Evolutionary conservation across 2,329 filamentous ascomycete genomes (phyloP).

Genomic region (Apiospora sp.): DNA sequence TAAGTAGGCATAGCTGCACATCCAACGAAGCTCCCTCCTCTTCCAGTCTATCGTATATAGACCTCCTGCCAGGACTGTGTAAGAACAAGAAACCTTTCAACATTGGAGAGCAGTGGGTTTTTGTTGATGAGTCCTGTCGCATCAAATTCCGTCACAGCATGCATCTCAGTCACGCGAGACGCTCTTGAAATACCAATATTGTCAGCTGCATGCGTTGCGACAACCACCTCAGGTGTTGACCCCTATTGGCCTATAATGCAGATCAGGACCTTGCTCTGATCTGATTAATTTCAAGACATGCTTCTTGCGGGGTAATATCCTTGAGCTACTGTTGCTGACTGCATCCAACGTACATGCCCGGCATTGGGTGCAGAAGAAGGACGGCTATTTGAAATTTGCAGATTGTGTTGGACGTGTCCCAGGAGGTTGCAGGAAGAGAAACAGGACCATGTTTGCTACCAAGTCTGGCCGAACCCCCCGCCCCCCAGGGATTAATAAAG

Average conservation of each 20-base stretch:
- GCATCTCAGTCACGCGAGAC: background rate
- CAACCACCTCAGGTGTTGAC: background rate
- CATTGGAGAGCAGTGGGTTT: background rate
- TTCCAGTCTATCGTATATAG: background rate
- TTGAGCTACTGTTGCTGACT: background rate
- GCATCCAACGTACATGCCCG: background rate
- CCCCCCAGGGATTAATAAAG: background rate
- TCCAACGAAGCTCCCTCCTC: background rate
- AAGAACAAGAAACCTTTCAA: background rate
- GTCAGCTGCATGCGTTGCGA: background rate
- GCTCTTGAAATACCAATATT: background rate
- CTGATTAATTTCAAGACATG: constrained; percentile 10
- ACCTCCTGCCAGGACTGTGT: background rate
- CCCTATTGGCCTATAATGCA: background rate
- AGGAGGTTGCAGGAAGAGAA: background rate
- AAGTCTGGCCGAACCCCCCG: background rate
- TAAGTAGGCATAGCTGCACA: background rate
- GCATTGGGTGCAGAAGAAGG: background rate
- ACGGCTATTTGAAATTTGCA: background rate
- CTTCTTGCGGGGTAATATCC: constrained; percentile 13
- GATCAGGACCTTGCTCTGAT: constrained; percentile 18
- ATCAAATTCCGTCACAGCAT: background rate
- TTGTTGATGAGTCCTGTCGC: background rate
- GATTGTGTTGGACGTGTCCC: background rate
- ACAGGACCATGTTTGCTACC: background rate